Evolutionary conservation across 1,284 basidiomycete genomes (phyloP), one percentile per base, ranked within the genome.

Genomic region (Trichosporon inkin): DNA sequence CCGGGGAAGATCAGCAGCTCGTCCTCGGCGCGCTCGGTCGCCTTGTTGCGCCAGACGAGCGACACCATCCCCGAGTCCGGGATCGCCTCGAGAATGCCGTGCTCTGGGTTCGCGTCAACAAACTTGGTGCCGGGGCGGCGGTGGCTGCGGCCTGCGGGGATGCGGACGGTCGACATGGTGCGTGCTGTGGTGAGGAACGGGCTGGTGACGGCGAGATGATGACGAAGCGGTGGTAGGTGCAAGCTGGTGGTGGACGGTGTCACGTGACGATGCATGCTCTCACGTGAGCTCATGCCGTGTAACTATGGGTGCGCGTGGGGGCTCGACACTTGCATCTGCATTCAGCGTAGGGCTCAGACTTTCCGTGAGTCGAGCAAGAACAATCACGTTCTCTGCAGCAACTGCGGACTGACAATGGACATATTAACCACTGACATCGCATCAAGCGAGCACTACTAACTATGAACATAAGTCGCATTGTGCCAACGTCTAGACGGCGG

Each of bases 1-100:
- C 72, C 74, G n/a, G 73, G 75, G 65, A 79, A 78, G 64, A 79
- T 68, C 62, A 79, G 70, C 24, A 75, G 68, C 53, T 77, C 74
- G 60, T 78, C 75, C 56, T 76, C 74, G 17, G 66, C 62, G 22
- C 53, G 57, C 44, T 62, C 64, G 13, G 63, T 67, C 17, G 62
- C 65, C 47, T 71, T 64, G 55, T 70, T 71, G 55, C 67, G 73
- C 76, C 75, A 78, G 53, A 67, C 76, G 22, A 40, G 6, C 5
- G 54, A 16, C 3, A 22, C 22, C 4, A 77, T 65, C 36, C 73
- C 76, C 68, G 77, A 74, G 56, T 75, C 71, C 37, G 69, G 62
- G 38, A 57, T 54, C 44, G 77, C 60, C 63, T 76, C 70, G 62
- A 79, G 68, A 16, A 62, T 53, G 13, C 77, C 77, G 66, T 77